Base-by-base conservation (phyloP, 306 rosid species). In the Sesbania bispinosa region DNA sequence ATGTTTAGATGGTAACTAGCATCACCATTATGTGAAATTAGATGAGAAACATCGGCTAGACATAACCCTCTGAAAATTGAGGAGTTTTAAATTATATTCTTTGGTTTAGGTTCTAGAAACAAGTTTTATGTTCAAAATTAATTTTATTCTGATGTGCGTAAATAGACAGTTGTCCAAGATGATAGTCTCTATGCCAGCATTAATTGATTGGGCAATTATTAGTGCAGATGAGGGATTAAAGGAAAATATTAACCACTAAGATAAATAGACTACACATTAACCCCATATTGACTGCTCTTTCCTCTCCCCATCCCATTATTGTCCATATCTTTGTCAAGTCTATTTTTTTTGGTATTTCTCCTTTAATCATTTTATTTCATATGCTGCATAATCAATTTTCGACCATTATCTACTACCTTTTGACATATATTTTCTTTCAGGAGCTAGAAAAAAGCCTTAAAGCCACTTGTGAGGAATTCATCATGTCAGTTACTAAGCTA, bases 381-480 rank as follows among this genome's bases (percentile, higher is more conserved):
- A 11, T 70, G 58, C 5, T 59, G 63, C 64, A 36, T 51, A 14
- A 47, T 67, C 15, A 43, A 57, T 57, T 47, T 57, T 66, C 39
- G 15, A 55, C 62, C 54, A 42, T 53, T 21, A 54, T 32, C 45
- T 33, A 54, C 54, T 61, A 36, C 74, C 47, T 46, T 55, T 46
- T 33, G 19, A 54, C 60, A 46, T 73, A 39, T 65, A 23, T 71
- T 71, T 79, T 69, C 62, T 74, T 83, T 80, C 90, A 94, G 99
- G 99, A 91, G 42, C 87, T 94, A 61, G 99, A 94, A 73, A 94
- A 91, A 79, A 94, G 87, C 89, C 89, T 94, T 38, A 94, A 94
- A 83, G 86, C 87, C 78, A 94, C 99, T 21, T 91, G 99, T 67
- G 99, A 94, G 84, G 97, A 94, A 81, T 94, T 91, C 81, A 91